These are phyloP conservation scores for Vittaforma corneae DNA, from an alignment of 371 early-diverging fungal species.

Conservation along the genomic window DNA sequence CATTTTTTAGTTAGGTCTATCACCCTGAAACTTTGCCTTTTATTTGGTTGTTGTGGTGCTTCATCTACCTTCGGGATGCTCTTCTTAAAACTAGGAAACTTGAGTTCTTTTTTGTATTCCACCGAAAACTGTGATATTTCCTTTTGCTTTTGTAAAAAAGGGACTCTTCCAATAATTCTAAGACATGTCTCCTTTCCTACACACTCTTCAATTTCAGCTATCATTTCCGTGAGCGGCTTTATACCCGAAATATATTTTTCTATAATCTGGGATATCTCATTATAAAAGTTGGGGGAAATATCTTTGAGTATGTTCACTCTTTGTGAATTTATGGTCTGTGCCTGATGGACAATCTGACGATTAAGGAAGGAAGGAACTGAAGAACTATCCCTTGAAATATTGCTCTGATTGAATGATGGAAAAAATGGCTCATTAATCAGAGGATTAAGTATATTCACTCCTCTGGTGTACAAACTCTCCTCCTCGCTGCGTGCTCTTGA, in stretches of 20 bases:
- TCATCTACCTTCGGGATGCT: constrained; percentile 2
- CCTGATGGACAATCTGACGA: constrained; percentile 30
- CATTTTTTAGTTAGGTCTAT: constrained; percentile 18
- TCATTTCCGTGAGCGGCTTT: constrained; percentile 5
- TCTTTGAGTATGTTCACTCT: constrained; percentile 26
- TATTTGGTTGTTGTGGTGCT: too few species aligned
- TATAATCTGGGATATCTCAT: constrained; percentile 26
- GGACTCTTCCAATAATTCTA: constrained; percentile 40
- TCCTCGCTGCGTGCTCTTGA: not conserved
- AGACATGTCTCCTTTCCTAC: constrained; percentile 26
- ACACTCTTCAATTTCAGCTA: constrained; percentile 10
- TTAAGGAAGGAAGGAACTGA: constrained; percentile 45
- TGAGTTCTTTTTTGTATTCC: constrained; percentile 34
- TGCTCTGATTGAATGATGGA: not conserved
- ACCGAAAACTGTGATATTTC: constrained; percentile 37
- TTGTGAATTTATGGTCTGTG: constrained; percentile 3
- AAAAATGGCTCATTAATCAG: constrained; percentile 12
- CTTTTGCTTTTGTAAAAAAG: constrained; percentile 25
- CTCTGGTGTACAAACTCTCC: not conserved
- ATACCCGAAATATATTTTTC: constrained; percentile 24
- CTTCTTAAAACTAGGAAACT: constrained; percentile 47
- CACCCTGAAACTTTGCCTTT: constrained; percentile 18
- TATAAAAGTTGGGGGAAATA: constrained; percentile 11
- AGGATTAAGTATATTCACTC: not conserved
- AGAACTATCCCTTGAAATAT: not conserved